Conservation (phyloP, 345 rosid genomes). For the Isatis tinctoria region DNA sequence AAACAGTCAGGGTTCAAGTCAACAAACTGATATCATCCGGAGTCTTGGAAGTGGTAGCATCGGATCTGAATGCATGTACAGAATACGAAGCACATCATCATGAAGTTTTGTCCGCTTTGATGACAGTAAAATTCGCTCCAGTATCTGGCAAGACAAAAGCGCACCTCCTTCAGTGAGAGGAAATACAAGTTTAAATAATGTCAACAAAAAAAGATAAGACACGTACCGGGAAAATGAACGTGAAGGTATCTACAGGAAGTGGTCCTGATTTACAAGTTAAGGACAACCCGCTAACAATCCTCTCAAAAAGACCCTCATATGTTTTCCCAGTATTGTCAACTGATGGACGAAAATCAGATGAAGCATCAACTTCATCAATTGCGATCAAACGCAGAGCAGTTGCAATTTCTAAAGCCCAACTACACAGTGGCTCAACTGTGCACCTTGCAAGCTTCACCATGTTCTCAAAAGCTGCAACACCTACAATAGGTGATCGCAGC, state of each 20-base stretch:
- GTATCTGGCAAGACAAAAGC: conserved; percentile 53
- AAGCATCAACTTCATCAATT: conserved; percentile 50
- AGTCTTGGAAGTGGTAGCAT: conserved; percentile 91
- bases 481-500: conserved; percentile 71
- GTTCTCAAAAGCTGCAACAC: conserved; percentile 75
- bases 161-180: neutral
- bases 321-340: conserved; percentile 50
- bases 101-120: conserved; percentile 82
- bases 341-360: conserved; percentile 46
- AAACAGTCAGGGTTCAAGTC: conserved; percentile 23
- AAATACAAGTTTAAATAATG: conserved; percentile 6
- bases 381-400: conserved; percentile 79
- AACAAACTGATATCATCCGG: conserved; percentile 80
- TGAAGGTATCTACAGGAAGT: conserved; percentile 95
- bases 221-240: conserved; percentile 87
- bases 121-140: conserved; percentile 74
- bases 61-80: conserved; percentile 88
- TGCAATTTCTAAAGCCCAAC: conserved; percentile 93
- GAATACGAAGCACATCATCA: conserved; percentile 74
- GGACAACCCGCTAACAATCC: conserved; percentile 62
- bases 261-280: conserved; percentile 82
- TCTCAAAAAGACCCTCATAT: conserved; percentile 69
- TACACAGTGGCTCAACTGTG: conserved; percentile 74
- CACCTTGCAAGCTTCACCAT: conserved; percentile 84
- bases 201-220: neutral